phyloP scores from a whole-genome alignment of 768 basidiomycete species.

The Tylopilus felleus region DNA sequence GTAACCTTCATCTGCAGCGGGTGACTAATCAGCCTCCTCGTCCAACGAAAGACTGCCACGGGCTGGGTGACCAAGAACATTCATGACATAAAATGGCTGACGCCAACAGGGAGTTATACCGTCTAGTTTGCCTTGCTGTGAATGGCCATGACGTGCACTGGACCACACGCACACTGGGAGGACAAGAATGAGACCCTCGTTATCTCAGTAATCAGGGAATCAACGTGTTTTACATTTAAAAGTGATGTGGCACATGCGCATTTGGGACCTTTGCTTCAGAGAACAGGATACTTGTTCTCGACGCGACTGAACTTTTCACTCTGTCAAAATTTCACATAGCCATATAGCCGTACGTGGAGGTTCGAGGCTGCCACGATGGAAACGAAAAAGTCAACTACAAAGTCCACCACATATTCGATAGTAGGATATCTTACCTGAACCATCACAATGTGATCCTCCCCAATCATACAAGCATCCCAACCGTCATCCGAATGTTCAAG shows the following conservation, averaged over 20 bases:
- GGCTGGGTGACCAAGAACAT: neutral
- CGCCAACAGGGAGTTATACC: neutral
- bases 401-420: neutral
- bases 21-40: neutral
- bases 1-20: neutral
- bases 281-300: neutral
- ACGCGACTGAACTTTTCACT: neutral
- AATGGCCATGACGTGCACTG: neutral
- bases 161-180: neutral
- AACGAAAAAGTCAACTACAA: neutral
- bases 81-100: neutral
- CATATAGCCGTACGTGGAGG: constrained; percentile 24
- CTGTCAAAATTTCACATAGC: constrained; percentile 21
- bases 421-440: constrained; percentile 27
- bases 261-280: neutral
- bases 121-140: neutral
- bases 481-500: constrained; percentile 13
- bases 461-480: constrained; percentile 35
- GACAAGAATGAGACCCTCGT: neutral
- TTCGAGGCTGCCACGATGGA: constrained; percentile 6
- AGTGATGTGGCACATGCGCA: neutral
- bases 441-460: constrained; percentile 34
- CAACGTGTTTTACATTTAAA: neutral
- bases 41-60: neutral
- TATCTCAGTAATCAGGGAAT: neutral